Base-by-base conservation (phyloP, 164 flowering plant genomes). In the Sedum album region DNA sequence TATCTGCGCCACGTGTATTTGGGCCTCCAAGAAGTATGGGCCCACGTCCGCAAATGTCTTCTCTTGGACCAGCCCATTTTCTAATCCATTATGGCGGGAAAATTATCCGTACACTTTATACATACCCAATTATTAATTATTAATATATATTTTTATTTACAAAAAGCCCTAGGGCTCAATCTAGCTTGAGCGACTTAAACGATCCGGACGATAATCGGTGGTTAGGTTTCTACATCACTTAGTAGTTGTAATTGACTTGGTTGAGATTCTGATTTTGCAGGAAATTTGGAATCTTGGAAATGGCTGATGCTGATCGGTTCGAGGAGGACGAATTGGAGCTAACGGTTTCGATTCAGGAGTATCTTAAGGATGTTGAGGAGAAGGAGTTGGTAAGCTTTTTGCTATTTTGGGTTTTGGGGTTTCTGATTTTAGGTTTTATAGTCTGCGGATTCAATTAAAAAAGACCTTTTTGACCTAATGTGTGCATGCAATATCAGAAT, bases 291-390 rank as follows among this genome's bases (percentile, higher is more conserved):
- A 55, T 55, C 31, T 42, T 57, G 64, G 35, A 78, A 74, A 87
- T 89, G 96, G 83, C 81, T 1, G 82, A 71, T 65, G n/a, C n/a
- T n/a, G 38, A 35, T 35, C 82, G 44, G 31, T 83, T 81, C 39
- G 90, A 83, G 6, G 90, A 83, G 5, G 88, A 87, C 15, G 91
- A 87, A 44, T 67, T 73, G 31, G 89, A 82, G 76, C 84, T 70
- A 66, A 84, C 91, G 26, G 73, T 84, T 28, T 74, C 93, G 4
- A 86, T 89, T 70, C 68, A 83, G 20, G 96, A 89, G 80, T 87
- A 84, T 60, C 80, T 89, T 9, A 46, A 86, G 68, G 80, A 73
- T 5, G 83, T 87, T 20, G 96, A 89, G 65, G 91, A 79, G 4
- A 82, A 85, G 68, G 93, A 89, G 69, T 68, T 89, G 88, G 96